Base-by-base conservation (phyloP, 2,329 filamentous ascomycete genomes). In the Ophiostoma sp. region DNA sequence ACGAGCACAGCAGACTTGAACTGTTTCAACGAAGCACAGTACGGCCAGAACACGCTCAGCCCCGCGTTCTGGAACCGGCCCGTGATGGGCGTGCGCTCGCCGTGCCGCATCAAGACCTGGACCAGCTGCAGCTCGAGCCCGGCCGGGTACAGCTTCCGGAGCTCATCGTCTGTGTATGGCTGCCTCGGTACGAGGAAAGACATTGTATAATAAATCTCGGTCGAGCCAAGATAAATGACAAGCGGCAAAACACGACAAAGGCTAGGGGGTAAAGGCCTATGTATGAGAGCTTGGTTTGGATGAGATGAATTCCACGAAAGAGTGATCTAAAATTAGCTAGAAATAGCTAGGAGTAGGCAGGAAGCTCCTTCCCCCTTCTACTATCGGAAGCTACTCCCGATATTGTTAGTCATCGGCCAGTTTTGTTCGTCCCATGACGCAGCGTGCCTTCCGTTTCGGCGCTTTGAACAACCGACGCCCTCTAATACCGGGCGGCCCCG, bases 41-140 rank as follows among this genome's bases (percentile, higher is more conserved):
- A 98, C 1, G 95, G 93, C 95, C 95, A 99, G 80, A 88, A 89
- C 67, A 84, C 77, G 62, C 81, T 78, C n/a, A 90, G 83, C 13
- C 87, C 88, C 67, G 87, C 86, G 81, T 94, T 95, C 77, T 91
- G 87, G 79, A 99, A 97, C 54, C 95, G 90, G n/a, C 91, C 85
- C 71, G 88, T 91, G 36, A 98, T 91, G 36, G 94, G 94, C 8
- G 90, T 94, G 71, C 94, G 89, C 82, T 89, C 87, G 80, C 91
- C 91, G 80, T 94, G 91, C 71, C 91, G 89, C 76, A 93, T 86
- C 73, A 93, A 86, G 75, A 98, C 85, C 81, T 99, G 95, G 67
- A 98, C 95, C 72, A 95, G 87, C 78, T 95, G 91, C 48, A 99
- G 87, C 78, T 94, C 86, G 71, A 99, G 84, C 64, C 86, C 83